These are phyloP conservation scores for Castanea sativa DNA, from an alignment of 306 rosid species.

Conservation along the genomic window DNA sequence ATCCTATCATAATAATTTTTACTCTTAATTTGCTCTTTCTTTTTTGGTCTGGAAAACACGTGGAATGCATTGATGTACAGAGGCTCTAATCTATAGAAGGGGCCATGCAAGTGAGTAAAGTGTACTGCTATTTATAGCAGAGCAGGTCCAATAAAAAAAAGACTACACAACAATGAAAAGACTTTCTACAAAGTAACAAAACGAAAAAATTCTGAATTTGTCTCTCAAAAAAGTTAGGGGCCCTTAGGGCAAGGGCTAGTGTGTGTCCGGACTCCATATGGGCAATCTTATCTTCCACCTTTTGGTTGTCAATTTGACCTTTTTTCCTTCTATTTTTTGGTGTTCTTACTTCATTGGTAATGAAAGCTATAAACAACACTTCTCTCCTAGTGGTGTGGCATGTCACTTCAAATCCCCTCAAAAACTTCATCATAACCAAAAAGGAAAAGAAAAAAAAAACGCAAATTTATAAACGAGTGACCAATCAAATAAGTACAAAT, in stretches of 20 bases:
- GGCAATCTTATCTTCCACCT: neutral
- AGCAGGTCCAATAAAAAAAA: neutral
- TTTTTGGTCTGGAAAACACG: neutral
- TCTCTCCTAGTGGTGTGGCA: neutral
- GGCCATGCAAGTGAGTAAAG: neutral
- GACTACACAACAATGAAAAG: slow-evolving; percentile 9
- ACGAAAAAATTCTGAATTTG: neutral
- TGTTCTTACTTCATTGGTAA: neutral
- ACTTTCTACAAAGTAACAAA: neutral
- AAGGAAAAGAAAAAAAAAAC: too few species aligned
- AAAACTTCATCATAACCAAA: too few species aligned
- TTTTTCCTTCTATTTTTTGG: neutral
- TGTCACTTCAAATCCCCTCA: too few species aligned
- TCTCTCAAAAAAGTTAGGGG: neutral
- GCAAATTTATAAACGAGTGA: too few species aligned
- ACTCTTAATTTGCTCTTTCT: neutral
- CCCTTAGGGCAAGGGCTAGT: neutral
- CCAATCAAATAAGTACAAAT: too few species aligned
- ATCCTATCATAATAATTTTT: neutral
- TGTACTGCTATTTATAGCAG: neutral
- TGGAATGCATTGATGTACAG: neutral
- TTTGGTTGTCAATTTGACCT: neutral
- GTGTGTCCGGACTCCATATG: neutral
- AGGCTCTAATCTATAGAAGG: neutral
- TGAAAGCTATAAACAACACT: neutral